Percentiles rank a stretch among this genome's conserved stretches.
Conservation (phyloP, 306 rosid genomes). For the Cucurbita moschata region DNA sequence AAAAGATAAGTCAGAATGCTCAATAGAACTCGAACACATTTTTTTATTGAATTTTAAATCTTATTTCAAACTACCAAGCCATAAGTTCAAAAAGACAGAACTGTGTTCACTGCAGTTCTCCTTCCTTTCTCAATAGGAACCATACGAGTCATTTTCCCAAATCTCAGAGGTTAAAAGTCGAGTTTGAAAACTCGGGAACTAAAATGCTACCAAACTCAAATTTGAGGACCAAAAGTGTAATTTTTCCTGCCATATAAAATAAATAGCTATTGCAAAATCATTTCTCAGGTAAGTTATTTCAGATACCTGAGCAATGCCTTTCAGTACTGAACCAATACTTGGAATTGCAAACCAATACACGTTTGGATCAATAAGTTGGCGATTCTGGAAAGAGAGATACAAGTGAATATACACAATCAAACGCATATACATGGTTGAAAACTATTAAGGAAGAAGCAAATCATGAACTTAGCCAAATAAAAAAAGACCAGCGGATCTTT, state of each 20-base stretch:
- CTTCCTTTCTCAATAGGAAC: too few relatives aligned
- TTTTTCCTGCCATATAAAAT: too few relatives aligned
- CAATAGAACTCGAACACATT: not conserved
- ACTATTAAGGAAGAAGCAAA: not conserved
- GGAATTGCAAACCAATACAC: conserved; percentile 81
- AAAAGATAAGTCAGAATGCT: not conserved
- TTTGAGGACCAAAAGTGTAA: too few relatives aligned
- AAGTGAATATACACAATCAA: conserved; percentile 5
- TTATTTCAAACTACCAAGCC: not conserved
- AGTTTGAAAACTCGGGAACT: too few relatives aligned
- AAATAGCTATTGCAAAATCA: too few relatives aligned
- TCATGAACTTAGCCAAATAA: not conserved
- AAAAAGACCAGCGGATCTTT: not conserved
- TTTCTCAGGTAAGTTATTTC: not conserved
- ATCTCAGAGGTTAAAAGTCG: too few relatives aligned
- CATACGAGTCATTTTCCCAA: too few relatives aligned
- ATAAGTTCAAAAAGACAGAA: not conserved
- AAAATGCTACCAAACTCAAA: too few relatives aligned
- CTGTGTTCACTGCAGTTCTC: not conserved
- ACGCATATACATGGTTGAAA: not conserved
- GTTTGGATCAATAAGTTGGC: conserved; percentile 79
- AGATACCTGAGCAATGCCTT: conserved; percentile 77
- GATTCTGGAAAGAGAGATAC: conserved; percentile 36
- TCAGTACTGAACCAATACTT: conserved; percentile 70
- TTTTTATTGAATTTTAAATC: not conserved